A percentile compares a stretch with the other conserved stretches of the same genome.
phyloP scores from a whole-genome alignment of 179 eudicot species.

The Nepenthes alata region DNA sequence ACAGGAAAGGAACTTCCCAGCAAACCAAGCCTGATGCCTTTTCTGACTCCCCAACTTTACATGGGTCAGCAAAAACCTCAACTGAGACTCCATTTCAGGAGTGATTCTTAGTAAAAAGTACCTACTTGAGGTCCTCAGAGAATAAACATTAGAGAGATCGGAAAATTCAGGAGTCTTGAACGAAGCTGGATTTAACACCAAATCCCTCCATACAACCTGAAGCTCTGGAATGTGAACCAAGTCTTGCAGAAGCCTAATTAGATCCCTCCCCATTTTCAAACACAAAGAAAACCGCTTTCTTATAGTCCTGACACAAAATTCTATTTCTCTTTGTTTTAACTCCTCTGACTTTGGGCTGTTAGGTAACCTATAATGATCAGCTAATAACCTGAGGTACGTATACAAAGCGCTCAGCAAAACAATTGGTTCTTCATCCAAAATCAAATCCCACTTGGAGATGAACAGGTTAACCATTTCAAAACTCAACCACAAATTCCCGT shows the following conservation, averaged over 20 bases:
- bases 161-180: constrained; percentile 37
- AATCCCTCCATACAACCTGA: constrained; percentile 60
- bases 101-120: constrained; percentile 56
- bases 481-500: constrained; percentile 76
- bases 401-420: constrained; percentile 58
- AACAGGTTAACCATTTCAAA: constrained; percentile 41
- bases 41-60: constrained; percentile 62
- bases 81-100: constrained; percentile 74
- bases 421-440: constrained; percentile 50
- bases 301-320: constrained; percentile 51
- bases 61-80: constrained; percentile 68
- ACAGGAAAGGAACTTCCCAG: constrained; percentile 42
- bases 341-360: constrained; percentile 18
- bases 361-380: constrained; percentile 48
- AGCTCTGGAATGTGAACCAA: constrained; percentile 70
- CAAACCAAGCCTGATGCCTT: constrained; percentile 76
- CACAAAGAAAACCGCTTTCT: constrained; percentile 65
- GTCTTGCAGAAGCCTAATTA: constrained; percentile 72
- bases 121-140: constrained; percentile 46
- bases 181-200: constrained; percentile 39
- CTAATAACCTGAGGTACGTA: constrained; percentile 55
- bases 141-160: constrained; percentile 46
- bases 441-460: constrained; percentile 49
- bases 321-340: constrained; percentile 57
- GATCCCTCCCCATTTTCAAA: constrained; percentile 71